phyloP scores from a whole-genome alignment of 2,329 filamentous ascomycete species.

The Calonectria ilicicola region DNA sequence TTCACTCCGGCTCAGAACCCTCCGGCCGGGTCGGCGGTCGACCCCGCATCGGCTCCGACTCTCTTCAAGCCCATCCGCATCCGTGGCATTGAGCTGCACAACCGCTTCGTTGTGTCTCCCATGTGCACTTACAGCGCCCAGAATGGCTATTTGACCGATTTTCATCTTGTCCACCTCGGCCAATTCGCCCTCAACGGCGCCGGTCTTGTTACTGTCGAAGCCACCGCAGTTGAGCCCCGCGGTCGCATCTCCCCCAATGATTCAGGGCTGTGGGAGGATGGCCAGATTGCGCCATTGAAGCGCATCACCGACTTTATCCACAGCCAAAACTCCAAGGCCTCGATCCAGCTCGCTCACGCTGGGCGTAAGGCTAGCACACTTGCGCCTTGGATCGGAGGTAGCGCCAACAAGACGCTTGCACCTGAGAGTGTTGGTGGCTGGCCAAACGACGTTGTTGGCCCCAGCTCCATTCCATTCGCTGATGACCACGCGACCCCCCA shows the following conservation, averaged over 20 bases:
- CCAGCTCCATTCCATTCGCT: constrained; percentile 69
- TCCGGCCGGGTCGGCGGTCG: constrained; percentile 60
- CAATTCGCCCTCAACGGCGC: constrained; percentile 82
- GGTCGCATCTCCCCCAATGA: constrained; percentile 88
- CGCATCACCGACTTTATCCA: constrained; percentile 83
- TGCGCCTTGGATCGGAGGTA: constrained; percentile 71
- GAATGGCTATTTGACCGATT: constrained; percentile 79
- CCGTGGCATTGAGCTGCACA: constrained; percentile 64
- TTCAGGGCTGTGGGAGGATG: constrained; percentile 85
- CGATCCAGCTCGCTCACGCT: constrained; percentile 85
- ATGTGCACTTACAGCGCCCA: constrained; percentile 72
- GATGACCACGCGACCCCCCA: constrained; percentile 71
- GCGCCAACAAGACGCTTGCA: constrained; percentile 64
- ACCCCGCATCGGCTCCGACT: constrained; percentile 58
- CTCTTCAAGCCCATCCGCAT: constrained; percentile 69
- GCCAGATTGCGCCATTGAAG: constrained; percentile 79
- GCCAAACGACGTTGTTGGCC: constrained; percentile 66
- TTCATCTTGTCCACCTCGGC: constrained; percentile 85
- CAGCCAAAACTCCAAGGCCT: constrained; percentile 80
- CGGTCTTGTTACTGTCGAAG: constrained; percentile 81
- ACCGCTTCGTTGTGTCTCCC: constrained; percentile 69
- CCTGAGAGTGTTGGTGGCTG: constrained; percentile 65
- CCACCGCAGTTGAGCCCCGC: constrained; percentile 79
- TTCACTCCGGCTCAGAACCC: constrained; percentile 68
- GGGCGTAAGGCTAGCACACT: constrained; percentile 75